phyloP scores from a whole-genome alignment of 2,329 filamentous ascomycete genomes.

The Elsinoe ampelina region DNA sequence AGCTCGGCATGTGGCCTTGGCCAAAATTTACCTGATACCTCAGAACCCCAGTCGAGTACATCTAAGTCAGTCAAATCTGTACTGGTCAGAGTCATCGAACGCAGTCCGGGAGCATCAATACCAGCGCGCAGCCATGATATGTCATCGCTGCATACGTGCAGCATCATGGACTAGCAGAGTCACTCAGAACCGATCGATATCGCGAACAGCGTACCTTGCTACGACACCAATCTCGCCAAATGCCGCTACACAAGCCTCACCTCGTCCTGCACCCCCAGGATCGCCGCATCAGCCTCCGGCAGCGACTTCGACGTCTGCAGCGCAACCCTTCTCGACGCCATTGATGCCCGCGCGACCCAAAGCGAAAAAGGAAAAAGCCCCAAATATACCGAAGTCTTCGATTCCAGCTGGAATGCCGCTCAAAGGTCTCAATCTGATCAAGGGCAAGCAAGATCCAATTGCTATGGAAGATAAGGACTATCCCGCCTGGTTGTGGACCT shows the following conservation, averaged over 20 bases:
- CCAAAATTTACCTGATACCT: conserved; percentile 5
- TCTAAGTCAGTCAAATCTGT: conserved; percentile 13
- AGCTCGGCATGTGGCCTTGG: conserved; percentile 17
- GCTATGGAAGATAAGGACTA: conserved; percentile 68
- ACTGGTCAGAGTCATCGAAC: too few relatives aligned
- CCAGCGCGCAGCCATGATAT: conserved; percentile 28
- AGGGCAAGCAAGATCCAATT: conserved; percentile 62
- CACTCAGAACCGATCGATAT: background rate
- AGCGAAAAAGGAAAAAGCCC: conserved; percentile 23
- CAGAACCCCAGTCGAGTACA: background rate
- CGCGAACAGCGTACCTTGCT: conserved; percentile 14
- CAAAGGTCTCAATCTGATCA: conserved; percentile 67
- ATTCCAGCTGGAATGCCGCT: conserved; percentile 61
- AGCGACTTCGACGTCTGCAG: conserved; percentile 37
- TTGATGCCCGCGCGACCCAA: conserved; percentile 24
- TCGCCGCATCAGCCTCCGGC: conserved; percentile 22
- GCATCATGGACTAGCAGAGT: conserved; percentile 21
- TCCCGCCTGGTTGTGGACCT: conserved; percentile 70
- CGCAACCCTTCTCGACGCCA: conserved; percentile 38
- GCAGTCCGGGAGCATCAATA: conserved; percentile 16
- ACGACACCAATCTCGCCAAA: conserved; percentile 22
- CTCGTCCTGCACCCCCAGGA: conserved; percentile 20
- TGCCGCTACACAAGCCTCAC: conserved; percentile 22
- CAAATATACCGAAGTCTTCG: conserved; percentile 30
- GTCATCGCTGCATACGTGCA: conserved; percentile 30